Evolutionary conservation across 306 rosid species (phyloP), one percentile per base, ranked within the genome.

Genomic region (Quercus dentata): DNA sequence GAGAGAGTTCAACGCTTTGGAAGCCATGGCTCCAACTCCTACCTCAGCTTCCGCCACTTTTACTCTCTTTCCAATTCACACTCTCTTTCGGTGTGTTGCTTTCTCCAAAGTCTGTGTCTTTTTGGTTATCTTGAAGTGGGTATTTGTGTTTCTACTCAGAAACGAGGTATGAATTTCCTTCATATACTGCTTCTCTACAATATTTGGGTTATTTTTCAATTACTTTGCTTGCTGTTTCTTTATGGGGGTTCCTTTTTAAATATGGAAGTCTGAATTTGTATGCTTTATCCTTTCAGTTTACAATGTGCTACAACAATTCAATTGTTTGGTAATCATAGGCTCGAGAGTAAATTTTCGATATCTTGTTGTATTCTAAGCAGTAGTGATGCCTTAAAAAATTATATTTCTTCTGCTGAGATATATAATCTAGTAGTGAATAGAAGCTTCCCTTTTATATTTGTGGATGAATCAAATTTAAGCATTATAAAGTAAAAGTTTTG

Each of bases 1-100:
- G 44, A 38, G 44, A 38, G 97, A 95, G 31, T 95, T 91, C 91
- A 95, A 93, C 87, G 85, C 91, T 95, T 91, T 68, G 97, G 99
- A 10, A 90, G 92, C 80, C 98, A 91, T 67, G 96, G 96, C 3
- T 93, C 99, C 30, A 89, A 94, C 33, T 88, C 97, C 57, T 97
- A 92, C 79, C 51, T 93, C 52, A 89, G 91, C 54, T 91, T 95
- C 74, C 98, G 96, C 59, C 99, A 91, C 85, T 93, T 95, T 38
- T 91, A 93, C 49, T 91, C 99, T 41, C 97, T 92, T 28, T 75
- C 74, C 44, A 97, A 95, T 10, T 94, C 98, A 23, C 92, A 87
- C 33, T 91, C 83, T 72, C 93, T 95, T 68, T 88, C 93, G 89
- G 90, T 91, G 68, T 6, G 62, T 15, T 1, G 41, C 14, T 9